Evolutionary conservation across 306 rosid genomes (phyloP).

Genomic region (Adenanthera pavonina): DNA sequence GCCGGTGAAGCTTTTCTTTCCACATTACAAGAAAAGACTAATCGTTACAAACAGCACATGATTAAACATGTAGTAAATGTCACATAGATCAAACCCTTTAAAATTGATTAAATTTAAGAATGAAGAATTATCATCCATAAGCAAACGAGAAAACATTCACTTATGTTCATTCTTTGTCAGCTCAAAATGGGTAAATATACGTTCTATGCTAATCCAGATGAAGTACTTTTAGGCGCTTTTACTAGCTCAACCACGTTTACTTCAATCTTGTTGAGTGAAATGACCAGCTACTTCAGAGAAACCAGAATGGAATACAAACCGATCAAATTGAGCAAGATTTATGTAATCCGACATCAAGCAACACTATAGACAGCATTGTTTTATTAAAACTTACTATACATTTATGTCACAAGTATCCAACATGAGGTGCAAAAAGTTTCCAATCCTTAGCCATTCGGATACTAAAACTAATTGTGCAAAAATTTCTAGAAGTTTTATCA

Average conservation of each 20-base stretch:
- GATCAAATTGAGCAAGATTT: slow-evolving; percentile 3
- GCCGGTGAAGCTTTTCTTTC: background rate
- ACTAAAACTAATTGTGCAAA: slow-evolving; percentile 6
- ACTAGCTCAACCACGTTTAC: slow-evolving; percentile 9
- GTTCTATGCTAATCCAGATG: slow-evolving; percentile 13
- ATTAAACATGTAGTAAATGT: background rate
- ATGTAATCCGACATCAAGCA: background rate
- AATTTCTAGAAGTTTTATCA: slow-evolving; percentile 11
- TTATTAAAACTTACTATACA: background rate
- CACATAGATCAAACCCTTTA: background rate
- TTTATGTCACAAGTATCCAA: background rate
- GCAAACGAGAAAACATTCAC: background rate
- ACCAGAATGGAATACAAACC: background rate
- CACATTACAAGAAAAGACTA: slow-evolving; percentile 13
- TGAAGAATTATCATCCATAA: slow-evolving; percentile 1
- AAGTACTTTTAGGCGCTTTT: background rate
- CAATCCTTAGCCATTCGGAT: background rate
- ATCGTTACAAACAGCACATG: slow-evolving; percentile 8
- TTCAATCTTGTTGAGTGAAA: slow-evolving; percentile 1
- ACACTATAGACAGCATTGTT: slow-evolving; percentile 15
- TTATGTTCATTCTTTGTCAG: background rate
- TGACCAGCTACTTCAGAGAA: slow-evolving; percentile 2
- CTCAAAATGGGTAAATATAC: background rate
- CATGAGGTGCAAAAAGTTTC: background rate
- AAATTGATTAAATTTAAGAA: background rate